Conservation (phyloP, 148 eudicot genomes). For the Vaccinium macrocarpon region DNA sequence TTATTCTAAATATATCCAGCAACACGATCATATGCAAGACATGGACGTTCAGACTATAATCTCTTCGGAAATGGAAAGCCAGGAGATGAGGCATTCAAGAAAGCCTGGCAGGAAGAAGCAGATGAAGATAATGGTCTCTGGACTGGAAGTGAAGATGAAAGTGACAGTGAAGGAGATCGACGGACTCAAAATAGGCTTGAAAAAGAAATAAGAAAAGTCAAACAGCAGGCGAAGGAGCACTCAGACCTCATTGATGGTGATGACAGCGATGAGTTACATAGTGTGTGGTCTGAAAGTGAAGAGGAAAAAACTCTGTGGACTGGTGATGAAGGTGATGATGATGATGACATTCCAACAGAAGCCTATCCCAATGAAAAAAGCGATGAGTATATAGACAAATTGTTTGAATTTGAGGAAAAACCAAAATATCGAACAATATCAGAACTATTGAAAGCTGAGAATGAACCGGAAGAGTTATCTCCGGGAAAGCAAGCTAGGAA, state of each 20-base stretch:
- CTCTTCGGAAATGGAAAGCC: conserved; percentile 77
- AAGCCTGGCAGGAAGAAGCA: conserved; percentile 73
- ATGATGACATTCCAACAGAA: conserved; percentile 81
- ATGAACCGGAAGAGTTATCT: conserved; percentile 83
- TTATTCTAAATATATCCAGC: conserved; percentile 28
- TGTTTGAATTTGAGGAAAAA: conserved; percentile 89
- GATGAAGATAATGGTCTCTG: conserved; percentile 76
- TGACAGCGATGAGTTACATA: conserved; percentile 80
- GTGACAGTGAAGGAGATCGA: conserved; percentile 44
- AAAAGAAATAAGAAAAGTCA: conserved; percentile 80
- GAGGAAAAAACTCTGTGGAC: conserved; percentile 94
- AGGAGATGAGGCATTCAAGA: conserved; percentile 68
- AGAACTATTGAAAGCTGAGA: conserved; percentile 65
- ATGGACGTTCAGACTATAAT: conserved; percentile 58
- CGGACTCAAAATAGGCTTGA: conserved; percentile 41
- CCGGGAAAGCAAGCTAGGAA: conserved; percentile 95
- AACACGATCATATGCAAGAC: conserved; percentile 62
- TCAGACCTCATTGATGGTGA: conserved; percentile 84
- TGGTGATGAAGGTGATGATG: conserved; percentile 86
- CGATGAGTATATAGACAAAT: conserved; percentile 71
- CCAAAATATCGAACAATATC: conserved; percentile 72
- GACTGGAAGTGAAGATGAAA: conserved; percentile 93
- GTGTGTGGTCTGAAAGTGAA: conserved; percentile 90
- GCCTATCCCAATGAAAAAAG: conserved; percentile 88
- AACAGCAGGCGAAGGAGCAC: conserved; percentile 66